Evolutionary conservation across 75 land plant species (phyloP).

Genomic region (Adiantum capillusveneris): DNA sequence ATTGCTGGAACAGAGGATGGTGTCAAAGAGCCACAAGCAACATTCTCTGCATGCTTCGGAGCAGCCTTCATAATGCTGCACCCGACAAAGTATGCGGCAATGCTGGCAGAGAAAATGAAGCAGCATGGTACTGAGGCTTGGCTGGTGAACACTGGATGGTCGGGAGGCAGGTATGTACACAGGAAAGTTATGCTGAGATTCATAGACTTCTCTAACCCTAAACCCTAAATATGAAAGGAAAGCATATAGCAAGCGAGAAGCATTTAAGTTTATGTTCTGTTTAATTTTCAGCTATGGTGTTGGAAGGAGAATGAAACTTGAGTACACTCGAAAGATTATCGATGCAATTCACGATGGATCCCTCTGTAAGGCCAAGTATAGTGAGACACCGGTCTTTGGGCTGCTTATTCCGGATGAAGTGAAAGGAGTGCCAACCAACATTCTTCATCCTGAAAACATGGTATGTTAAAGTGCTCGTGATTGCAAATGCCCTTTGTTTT

Average conservation of each 20-base stretch:
- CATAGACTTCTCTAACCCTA: background rate
- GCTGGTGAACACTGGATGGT: conserved; percentile 99
- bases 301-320: conserved; percentile 72
- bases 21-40: conserved; percentile 83
- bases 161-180: conserved; percentile 67
- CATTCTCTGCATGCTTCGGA: conserved; percentile 95
- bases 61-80: conserved; percentile 99
- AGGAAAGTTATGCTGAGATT: background rate
- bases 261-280: background rate
- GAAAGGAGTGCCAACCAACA: conserved; percentile 82
- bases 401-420: conserved; percentile 68
- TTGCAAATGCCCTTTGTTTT: background rate
- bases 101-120: conserved; percentile 97
- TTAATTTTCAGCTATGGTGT: conserved; percentile 78
- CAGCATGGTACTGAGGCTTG: conserved; percentile 86
- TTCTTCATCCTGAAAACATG: conserved; percentile 65
- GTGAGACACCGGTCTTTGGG: conserved; percentile 70
- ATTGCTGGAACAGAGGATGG: conserved; percentile 96
- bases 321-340: conserved; percentile 80
- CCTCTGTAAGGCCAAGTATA: conserved; percentile 58
- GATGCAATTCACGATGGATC: too few relatives aligned
- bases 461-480: too few relatives aligned
- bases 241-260: too few relatives aligned
- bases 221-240: background rate
- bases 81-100: conserved; percentile 90